Base-by-base conservation (phyloP, 1,284 basidiomycete genomes). In the Wolfiporia cocos region DNA sequence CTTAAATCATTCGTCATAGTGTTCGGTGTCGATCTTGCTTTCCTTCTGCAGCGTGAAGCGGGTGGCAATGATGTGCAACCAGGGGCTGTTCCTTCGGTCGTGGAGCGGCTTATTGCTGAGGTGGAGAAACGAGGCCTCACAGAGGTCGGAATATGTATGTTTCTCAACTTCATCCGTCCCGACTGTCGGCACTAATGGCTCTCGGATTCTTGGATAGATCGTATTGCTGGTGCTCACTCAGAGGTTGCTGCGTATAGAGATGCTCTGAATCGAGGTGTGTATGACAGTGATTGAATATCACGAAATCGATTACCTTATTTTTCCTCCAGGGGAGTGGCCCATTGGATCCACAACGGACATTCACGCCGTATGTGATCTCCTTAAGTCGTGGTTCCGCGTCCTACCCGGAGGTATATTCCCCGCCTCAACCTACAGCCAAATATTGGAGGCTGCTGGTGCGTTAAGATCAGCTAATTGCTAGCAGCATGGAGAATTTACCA, bases 311-410 rank as follows among this genome's bases (percentile, higher is more conserved):
- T 34, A 19, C 19, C 28, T 42, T 9, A 34, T 22, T 5, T 17
- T 21, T 5, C 17, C 26, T 37, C 12, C 46, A 78, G 79, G 81
- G 43, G 74, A 78, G 54, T 73, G 65, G 56, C 81, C 81, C 2
- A 73, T 86, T 49, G 67, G 68, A 21, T 54, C 62, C 24, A 66
- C 60, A 15, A 81, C 77, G 2, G 89, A 92, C 56, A 80, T 91
- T 22, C 82, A 90, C 59, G 83, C 85, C 29, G 74, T 92, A 20
- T 80, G 86, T 50, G 88, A 89, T 54, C 64, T 86, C 42, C 73
- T 92, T 57, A 91, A 91, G 64, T 74, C 81, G 0, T 92, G 85
- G 84, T 83, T 91, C 67, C 77, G 89, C 34, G 67, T 81, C 12
- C 66, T 92, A 20, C 88, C 89, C 6, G 84, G 86, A 48, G 78